Evolutionary conservation across 1,139 yeast species (phyloP), one percentile per base, ranked within the genome.

Genomic region (Zygosaccharomyces pseudobailii): DNA sequence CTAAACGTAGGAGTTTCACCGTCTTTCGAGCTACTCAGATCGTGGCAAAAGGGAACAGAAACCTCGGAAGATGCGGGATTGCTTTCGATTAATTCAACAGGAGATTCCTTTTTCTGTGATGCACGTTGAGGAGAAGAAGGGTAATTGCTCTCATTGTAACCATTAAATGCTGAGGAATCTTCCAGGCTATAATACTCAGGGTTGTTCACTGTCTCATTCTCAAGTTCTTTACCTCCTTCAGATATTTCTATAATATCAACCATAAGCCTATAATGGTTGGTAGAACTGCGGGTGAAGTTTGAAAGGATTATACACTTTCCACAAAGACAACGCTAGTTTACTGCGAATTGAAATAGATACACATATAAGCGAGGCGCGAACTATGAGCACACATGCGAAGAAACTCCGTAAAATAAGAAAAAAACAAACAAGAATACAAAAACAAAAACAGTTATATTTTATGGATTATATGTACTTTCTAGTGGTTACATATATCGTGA

Each of bases 51-150:
- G 6, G 53, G 51, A 19, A 45, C 46, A 20, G 27, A 39, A 23
- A 48, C 41, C 17, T 42, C 48, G 10, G 21, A 19, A 7, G 45
- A 42, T 20, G 34, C 35, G 9, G 32, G 31, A 23, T 46, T 33
- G 13, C 33, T 20, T 27, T 42, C 37, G 37, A 46, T 37, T 17
- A 39, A 27, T 27, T 34, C 35, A 31, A 39, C 39, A 3, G 41
- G 42, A 3, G 21, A 40, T 8, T 41, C 40, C 8, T 36, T 17
- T 3, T 36, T n/a, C 17, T 32, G 41, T 13, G 38, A 17, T 7
- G 35, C 46, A 9, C 38, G 34, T 30, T 42, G 43, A 21, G 48
- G 45, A 10, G 53, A 49, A 5, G 51, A 50, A 23, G 53, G 48
- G 20, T 44, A 47, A 25, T 39, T 38, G 9, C 10, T 34, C n/a